A percentile compares a stretch with the other conserved stretches of the same genome.
Conservation (phyloP, 805 yeast genomes). For the Metschnikowia cerradonensis region DNA sequence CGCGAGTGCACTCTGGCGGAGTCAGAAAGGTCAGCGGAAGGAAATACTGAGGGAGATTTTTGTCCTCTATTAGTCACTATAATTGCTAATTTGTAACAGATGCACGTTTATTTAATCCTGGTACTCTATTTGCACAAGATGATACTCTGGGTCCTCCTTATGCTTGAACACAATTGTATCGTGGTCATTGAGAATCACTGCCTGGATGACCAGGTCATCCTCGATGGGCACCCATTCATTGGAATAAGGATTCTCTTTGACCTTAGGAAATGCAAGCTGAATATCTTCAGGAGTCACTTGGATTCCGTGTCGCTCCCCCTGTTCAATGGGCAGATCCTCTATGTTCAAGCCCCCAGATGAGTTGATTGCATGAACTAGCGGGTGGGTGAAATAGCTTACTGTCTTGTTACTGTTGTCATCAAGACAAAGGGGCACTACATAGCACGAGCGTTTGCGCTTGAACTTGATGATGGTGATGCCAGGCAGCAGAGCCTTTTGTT, state of each 20-base stretch:
- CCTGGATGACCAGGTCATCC: constrained; percentile 26
- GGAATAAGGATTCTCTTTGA: constrained; percentile 30
- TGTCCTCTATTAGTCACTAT: not conserved
- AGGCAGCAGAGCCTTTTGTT: constrained; percentile 16
- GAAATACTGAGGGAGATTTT: constrained; percentile 7
- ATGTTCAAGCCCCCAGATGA: constrained; percentile 46
- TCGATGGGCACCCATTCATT: constrained; percentile 33
- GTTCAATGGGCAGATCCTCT: constrained; percentile 10
- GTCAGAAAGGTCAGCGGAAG: constrained; percentile 18
- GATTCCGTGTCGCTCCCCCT: constrained; percentile 13
- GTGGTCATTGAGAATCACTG: constrained; percentile 35
- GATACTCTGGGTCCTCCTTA: constrained; percentile 33
- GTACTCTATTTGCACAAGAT: constrained; percentile 17
- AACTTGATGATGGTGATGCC: constrained; percentile 34
- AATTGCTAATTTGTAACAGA: not conserved
- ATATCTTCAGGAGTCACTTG: constrained; percentile 22
- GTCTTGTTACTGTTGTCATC: constrained; percentile 16
- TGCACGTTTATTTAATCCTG: not conserved
- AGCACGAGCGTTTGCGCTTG: constrained; percentile 31
- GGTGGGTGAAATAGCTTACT: constrained; percentile 17
- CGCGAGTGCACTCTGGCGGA: constrained; percentile 17
- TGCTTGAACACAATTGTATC: constrained; percentile 40
- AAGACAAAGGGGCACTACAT: constrained; percentile 25
- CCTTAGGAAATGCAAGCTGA: constrained; percentile 40
- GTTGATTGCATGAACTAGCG: constrained; percentile 38